Base-by-base conservation (phyloP, 164 flowering plant species). In the Magnolia officinalis region DNA sequence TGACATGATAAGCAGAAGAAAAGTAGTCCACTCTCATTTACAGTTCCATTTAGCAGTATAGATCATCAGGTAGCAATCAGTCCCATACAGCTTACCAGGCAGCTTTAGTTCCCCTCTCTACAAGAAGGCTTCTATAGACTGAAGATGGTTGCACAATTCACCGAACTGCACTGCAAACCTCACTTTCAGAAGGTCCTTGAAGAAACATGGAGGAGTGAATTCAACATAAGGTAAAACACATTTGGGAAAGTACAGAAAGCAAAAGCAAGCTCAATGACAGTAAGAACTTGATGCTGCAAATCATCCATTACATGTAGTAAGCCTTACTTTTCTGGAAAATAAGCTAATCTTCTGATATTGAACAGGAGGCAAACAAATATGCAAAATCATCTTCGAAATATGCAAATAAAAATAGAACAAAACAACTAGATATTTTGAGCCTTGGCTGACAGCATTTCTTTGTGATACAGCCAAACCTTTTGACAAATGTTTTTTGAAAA, bases 1-100 rank as follows among this genome's bases (percentile, higher is more conserved):
- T 29, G 90, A 77, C 91, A 89, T 89, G 72, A 73, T 76, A 52
- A 26, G 13, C 50, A 52, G 13, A 8, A 52, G 29, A 1, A 1
- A 8, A 8, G 59, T 52, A 52, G 59, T 7, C 2, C 59, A 52
- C 59, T 1, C 59, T 52, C 10, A 52, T 52, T 52, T 9, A 8
- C 59, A 52, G 59, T 52, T 52, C 13, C 14, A 8, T 52, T 14
- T 14, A 52, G 59, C 59, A 9, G 14, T 52, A 52, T 14, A 52
- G 59, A 52, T 52, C 59, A 9, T 14, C 59, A 52, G 59, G 59
- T 7, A 52, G 59, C 59, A 52, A 14, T 8, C 59, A 52, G 13
- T 52, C 14, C 59, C 59, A 52, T 14, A 52, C 59, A 52, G 14
- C 14, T 52, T 52, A 52, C 14, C 14, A 52, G 10, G 59, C 59